A percentile compares a stretch with the other conserved stretches of the same genome.
Conservation (phyloP, 768 basidiomycete species). For the Paxillus ammoniavirescens region DNA sequence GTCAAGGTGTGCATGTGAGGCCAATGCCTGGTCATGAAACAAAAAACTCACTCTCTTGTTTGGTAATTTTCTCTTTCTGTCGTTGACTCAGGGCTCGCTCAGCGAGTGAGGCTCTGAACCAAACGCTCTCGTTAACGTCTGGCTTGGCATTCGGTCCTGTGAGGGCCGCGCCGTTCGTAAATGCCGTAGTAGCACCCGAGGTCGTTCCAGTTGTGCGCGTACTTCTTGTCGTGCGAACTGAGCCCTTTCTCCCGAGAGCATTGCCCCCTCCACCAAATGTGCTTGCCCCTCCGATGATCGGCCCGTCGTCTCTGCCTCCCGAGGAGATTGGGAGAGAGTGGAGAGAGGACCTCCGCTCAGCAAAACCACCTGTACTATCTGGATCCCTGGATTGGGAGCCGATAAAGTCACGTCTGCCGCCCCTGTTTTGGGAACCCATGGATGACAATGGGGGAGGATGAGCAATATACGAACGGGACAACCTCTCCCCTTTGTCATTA, state of each 20-base stretch:
- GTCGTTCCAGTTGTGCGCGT: slow-evolving; percentile 9
- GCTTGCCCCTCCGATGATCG: not conserved
- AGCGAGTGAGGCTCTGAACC: slow-evolving; percentile 44
- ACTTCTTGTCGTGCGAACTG: slow-evolving; percentile 23
- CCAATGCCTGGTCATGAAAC: not conserved
- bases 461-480: not conserved
- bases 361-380: not conserved
- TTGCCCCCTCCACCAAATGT: not conserved
- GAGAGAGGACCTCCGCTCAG: slow-evolving; percentile 8
- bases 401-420: not conserved
- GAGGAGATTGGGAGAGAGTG: slow-evolving; percentile 23
- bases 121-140: slow-evolving; percentile 39
- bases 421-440: not conserved
- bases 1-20: not conserved
- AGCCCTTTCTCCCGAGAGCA: slow-evolving; percentile 16
- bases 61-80: slow-evolving; percentile 51
- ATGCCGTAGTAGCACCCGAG: slow-evolving; percentile 29
- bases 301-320: slow-evolving; percentile 3
- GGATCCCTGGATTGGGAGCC: not conserved
- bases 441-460: not conserved
- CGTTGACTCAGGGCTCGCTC: slow-evolving; percentile 47
- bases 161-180: slow-evolving; percentile 54
- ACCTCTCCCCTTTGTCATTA: not conserved
- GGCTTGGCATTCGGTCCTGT: slow-evolving; percentile 46
- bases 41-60: slow-evolving; percentile 45